Evolutionary conservation across 257 asterid species (phyloP), one percentile per base, ranked within the genome.

Genomic region (Marsdenia floribunda): DNA sequence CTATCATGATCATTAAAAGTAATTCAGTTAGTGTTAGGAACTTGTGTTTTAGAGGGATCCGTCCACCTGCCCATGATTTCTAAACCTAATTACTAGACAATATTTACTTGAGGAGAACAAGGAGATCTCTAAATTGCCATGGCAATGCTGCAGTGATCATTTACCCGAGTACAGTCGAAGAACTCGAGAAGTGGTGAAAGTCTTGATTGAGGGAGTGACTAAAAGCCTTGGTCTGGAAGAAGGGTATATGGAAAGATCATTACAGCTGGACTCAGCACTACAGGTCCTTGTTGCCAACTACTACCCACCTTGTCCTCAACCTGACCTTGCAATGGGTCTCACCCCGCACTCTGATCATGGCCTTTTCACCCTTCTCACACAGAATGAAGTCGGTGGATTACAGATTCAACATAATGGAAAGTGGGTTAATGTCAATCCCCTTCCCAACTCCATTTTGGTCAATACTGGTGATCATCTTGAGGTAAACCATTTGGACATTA

Each of bases 291-390:
- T 64, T 0, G 96, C 91, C 19, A 90, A 92, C 79, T 82, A 79
- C 10, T 90, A 92, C 77, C 98, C 97, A 0, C 83, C 78, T 9
- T 90, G 97, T 67, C 96, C 97, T 5, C 84, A 88, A 38, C 96
- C 96, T 10, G 86, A 89, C 3, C 79, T 73, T 18, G 92, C 92
- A 26, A 58, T 92, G 69, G 98, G 98, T 26, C n/a, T 92, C 75
- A 81, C 87, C 10, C 88, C 96, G 0, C 97, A 92, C 77, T 89
- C 97, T 0, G 96, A 92, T 54, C 96, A 89, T 67, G 96, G 97
- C 11, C 96, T 92, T 47, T 77, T 92, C 54, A 90, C 97, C 22
- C 81, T 92, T 66, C 89, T 92, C 69, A 77, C 89, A 1, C 80
- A 90, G 70, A 92, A 90, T 75, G 86, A 76, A 46, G 90, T 87